Evolutionary conservation across 225 moss, liverwort and hornwort species (phyloP).

Genomic region (Marchantia paleacea): DNA sequence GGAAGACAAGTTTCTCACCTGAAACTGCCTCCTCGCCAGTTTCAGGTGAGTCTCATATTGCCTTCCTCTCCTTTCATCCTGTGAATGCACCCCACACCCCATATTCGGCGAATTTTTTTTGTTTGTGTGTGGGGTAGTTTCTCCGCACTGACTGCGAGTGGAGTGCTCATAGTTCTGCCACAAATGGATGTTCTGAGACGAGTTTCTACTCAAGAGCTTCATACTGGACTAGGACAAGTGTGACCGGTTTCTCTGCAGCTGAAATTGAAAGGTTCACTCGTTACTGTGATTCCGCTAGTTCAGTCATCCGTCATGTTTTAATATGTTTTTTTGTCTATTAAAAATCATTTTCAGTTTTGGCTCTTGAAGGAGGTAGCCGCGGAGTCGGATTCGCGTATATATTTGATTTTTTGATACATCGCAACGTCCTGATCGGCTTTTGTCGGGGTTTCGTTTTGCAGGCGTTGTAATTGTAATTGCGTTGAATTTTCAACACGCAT

Average conservation of each 20-base stretch:
- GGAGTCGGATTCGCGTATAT: not conserved
- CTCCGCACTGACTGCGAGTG: slow-evolving; percentile 6
- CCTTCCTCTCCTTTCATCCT: not conserved
- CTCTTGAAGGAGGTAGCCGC: not conserved
- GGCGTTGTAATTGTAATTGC: slow-evolving; percentile 3
- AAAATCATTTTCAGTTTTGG: not conserved
- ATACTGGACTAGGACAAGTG: slow-evolving; percentile 9
- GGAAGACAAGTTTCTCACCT: slow-evolving; percentile 16
- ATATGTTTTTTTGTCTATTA: not conserved
- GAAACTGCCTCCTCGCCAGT: slow-evolving; percentile 17
- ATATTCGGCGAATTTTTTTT: not conserved
- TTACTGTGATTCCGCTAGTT: slow-evolving; percentile 6
- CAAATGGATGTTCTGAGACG: not conserved
- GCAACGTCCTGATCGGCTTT: not conserved
- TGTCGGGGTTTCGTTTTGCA: not conserved
- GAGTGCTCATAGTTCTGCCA: not conserved
- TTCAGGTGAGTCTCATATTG: slow-evolving; percentile 19
- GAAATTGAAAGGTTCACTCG: slow-evolving; percentile 3
- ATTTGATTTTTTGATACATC: not conserved
- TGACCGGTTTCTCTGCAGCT: slow-evolving; percentile 11
- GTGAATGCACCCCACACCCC: not conserved
- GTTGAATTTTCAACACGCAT: not conserved
- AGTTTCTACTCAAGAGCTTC: not conserved
- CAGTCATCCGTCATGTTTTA: not conserved
- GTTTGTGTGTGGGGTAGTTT: not conserved